A percentile compares a stretch with the other conserved stretches of the same genome.
These are phyloP conservation scores for Phytophthora europaea DNA, from an alignment of 352 stramenopile genomes.

Conservation along the genomic window DNA sequence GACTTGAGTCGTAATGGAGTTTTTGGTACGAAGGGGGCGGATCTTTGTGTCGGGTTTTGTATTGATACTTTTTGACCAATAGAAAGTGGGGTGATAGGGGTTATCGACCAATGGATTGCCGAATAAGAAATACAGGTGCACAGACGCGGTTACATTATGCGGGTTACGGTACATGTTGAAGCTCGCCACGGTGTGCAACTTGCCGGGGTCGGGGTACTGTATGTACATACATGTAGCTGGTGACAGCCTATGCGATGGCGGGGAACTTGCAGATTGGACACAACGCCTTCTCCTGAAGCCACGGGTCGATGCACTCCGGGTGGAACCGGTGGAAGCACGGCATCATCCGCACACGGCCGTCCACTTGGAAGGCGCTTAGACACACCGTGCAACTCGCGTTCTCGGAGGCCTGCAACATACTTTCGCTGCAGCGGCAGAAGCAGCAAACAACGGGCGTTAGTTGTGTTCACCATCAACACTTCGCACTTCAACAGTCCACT, in stretches of 20 bases:
- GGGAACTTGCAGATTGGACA: constrained; percentile 88
- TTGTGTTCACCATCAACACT: neutral
- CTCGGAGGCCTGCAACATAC: constrained; percentile 68
- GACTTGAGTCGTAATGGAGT: constrained; percentile 1
- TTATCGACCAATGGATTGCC: constrained; percentile 20
- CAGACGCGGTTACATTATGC: constrained; percentile 8
- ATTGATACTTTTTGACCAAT: constrained; percentile 14
- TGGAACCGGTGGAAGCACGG: constrained; percentile 88
- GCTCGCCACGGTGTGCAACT: neutral
- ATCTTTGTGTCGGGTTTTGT: constrained; percentile 13
- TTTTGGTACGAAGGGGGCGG: neutral
- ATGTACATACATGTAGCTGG: neutral
- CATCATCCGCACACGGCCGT: constrained; percentile 64
- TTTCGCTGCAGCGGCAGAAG: constrained; percentile 47
- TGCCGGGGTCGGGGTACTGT: neutral
- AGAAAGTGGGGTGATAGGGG: neutral
- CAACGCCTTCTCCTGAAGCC: constrained; percentile 73
- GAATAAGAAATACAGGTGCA: constrained; percentile 10
- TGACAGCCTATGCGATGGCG: constrained; percentile 52
- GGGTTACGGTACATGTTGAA: constrained; percentile 25
- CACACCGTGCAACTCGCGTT: constrained; percentile 72
- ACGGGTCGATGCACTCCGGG: constrained; percentile 77
- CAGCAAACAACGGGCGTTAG: neutral
- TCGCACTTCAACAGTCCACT: neutral
- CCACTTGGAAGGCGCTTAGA: constrained; percentile 59